phyloP scores from a whole-genome alignment of 345 rosid genomes.

The Eucalyptus regnans region DNA sequence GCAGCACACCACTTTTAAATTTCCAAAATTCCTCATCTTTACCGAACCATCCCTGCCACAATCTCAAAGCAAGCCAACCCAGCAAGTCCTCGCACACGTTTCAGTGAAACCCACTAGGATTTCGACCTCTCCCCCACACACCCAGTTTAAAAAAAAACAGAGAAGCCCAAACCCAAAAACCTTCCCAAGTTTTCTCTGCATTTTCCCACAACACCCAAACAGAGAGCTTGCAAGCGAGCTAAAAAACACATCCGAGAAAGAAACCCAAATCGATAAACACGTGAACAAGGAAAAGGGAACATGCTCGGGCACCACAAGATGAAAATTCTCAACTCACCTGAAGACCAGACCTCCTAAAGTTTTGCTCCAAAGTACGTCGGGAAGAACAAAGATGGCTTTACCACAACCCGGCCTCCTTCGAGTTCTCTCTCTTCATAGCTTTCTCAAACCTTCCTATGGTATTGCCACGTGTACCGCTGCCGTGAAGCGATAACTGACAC shows the following conservation, averaged over 20 bases:
- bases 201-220: neutral
- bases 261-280: neutral
- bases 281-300: neutral
- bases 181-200: neutral
- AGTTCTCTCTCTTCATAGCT: neutral
- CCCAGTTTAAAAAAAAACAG: neutral
- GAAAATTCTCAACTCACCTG: neutral
- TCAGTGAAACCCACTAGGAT: neutral
- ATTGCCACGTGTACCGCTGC: neutral
- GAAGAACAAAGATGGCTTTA: neutral
- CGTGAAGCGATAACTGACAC: neutral
- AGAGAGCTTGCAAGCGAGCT: neutral
- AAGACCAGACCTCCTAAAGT: neutral
- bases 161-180: neutral
- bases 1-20: neutral
- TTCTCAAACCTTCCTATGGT: neutral
- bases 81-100: neutral
- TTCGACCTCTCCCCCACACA: neutral
- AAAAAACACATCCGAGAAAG: neutral
- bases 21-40: neutral
- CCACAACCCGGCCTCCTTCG: neutral
- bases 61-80: neutral
- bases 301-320: neutral
- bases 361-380: neutral
- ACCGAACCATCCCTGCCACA: neutral